A percentile compares a stretch with the other conserved stretches of the same genome.
Conservation (phyloP, 2,329 filamentous ascomycete species). For the Rhinocladiella similis region DNA sequence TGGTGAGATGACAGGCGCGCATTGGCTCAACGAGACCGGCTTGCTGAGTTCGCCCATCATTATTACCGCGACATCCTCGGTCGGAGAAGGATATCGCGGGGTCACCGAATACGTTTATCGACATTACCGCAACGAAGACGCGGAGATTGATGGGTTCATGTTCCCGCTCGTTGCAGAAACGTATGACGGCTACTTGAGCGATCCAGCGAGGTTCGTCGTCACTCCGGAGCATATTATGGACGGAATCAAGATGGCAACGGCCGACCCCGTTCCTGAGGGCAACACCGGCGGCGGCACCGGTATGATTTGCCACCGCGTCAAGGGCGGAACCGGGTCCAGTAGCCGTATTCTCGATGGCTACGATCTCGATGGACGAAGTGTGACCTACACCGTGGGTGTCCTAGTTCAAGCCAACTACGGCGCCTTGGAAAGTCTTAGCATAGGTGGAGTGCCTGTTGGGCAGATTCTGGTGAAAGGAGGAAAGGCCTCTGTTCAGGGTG, state of each 20-base stretch:
- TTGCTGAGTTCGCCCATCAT: no score
- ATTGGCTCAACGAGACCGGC: no score
- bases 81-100: no score
- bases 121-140: no score
- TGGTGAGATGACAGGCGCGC: no score
- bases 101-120: no score
- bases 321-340: constrained; percentile 65
- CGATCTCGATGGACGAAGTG: constrained; percentile 31
- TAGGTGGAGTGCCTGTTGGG: constrained; percentile 64
- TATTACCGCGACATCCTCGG: no score
- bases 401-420: constrained; percentile 69
- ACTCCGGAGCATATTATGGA: not conserved
- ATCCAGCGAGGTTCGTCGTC: not conserved
- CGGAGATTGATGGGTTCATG: no score
- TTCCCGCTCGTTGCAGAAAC: no score
- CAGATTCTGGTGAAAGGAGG: constrained; percentile 54
- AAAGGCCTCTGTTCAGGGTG: constrained; percentile 30
- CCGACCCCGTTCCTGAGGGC: constrained; percentile 48
- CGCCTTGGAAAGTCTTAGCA: constrained; percentile 54
- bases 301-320: constrained; percentile 67
- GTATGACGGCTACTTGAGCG: not conserved
- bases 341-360: constrained; percentile 47
- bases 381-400: constrained; percentile 58
- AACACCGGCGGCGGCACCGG: constrained; percentile 67
- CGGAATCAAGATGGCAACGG: not conserved